Base-by-base conservation (phyloP, 192 early-diverging fungal species). In the Obelidium mucronatum region DNA sequence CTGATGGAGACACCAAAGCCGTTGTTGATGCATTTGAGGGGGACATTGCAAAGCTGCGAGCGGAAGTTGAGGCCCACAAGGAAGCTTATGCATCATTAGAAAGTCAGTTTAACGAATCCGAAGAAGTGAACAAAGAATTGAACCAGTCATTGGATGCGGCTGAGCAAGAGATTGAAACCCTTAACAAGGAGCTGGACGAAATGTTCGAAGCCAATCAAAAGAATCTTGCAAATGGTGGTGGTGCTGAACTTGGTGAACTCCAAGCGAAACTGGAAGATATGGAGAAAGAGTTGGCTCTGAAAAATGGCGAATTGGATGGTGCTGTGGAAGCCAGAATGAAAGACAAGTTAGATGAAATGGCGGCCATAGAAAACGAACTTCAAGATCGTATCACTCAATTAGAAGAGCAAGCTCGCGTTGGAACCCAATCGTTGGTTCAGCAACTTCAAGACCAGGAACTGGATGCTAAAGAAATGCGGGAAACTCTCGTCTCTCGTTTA, bases 381-480 rank as follows among this genome's bases (percentile, higher is more conserved):
- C 39, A 53, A 28, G 42, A 15, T 22, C 37, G 39, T 34, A 76
- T 76, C 15, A 51, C 15, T 30, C n/a, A 36, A 24, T 24, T 76
- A 17, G 60, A 76, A 55, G 75, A 76, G 48, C 75, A 76, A 55
- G 30, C 40, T 8, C 26, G 11, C 15, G 75, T 13, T 15, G 64
- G 60, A 40, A 52, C 17, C 5, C 28, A 22, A 36, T 42, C 63
- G 11, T 63, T 76, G 28, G 54, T 76, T 54, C 75, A 67, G 35
- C 75, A 76, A 65, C 37, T 76, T 6, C 64, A 76, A 52, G 75
- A 76, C 1, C 62, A 76, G 54, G 48, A 76, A 67, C 28, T 40
- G 31, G 75, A 76, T 40, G 62, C 75, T 15, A 76, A 76, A 52
- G 75, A 76, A 58, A 76, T 68, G 75, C 75, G 75, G 35, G 75